A percentile compares a stretch with the other conserved stretches of the same genome.
Conservation (phyloP, 441 rosid species). For the Eutrema salsugineum region DNA sequence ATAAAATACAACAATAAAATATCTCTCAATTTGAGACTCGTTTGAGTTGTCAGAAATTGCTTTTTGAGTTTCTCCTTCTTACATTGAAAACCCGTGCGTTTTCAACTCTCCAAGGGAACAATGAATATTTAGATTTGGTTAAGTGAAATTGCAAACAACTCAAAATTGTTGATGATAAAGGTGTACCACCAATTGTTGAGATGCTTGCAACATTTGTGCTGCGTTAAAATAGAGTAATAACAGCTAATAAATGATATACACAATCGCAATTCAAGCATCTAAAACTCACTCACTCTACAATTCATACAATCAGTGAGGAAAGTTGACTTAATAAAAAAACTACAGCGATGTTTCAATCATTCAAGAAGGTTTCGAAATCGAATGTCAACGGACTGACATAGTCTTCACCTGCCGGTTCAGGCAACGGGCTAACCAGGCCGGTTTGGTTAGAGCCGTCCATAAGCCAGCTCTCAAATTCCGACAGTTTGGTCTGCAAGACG, state of each 20-base stretch:
- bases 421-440: slow-evolving; percentile 20
- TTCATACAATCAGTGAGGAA: neutral
- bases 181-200: too few species aligned
- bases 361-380: slow-evolving; percentile 58
- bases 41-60: too few species aligned
- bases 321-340: neutral
- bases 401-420: slow-evolving; percentile 40
- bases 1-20: too few species aligned
- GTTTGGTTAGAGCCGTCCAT: slow-evolving; percentile 32
- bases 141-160: too few species aligned
- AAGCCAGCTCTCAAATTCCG: slow-evolving; percentile 38
- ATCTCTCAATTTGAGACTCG: too few species aligned
- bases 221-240: neutral
- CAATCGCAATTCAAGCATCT: neutral
- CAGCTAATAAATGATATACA: slow-evolving; percentile 1
- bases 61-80: too few species aligned
- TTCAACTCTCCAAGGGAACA: too few species aligned
- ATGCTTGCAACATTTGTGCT: too few species aligned
- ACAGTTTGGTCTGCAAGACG: slow-evolving; percentile 26
- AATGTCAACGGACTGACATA: slow-evolving; percentile 37
- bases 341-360: slow-evolving; percentile 32
- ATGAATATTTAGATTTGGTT: too few species aligned
- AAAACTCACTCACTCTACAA: neutral
- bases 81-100: too few species aligned
- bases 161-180: too few species aligned